A percentile compares a stretch with the other conserved stretches of the same genome.
Evolutionary conservation across 2,329 filamentous ascomycete genomes (phyloP).

Genomic region (Gaeumannomyces tritici): DNA sequence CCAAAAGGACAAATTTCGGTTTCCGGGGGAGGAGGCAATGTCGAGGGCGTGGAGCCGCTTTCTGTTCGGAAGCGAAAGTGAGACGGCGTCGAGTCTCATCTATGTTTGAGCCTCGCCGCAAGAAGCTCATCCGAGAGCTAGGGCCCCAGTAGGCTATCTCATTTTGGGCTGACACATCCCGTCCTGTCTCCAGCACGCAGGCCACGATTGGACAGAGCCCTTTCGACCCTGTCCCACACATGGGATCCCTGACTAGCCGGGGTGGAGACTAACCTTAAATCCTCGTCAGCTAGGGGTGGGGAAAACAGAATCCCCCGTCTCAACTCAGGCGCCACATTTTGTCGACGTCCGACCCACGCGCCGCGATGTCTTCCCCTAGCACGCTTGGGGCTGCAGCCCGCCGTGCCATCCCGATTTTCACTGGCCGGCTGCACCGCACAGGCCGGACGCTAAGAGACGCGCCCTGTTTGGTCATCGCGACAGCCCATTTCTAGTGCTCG

Average conservation of each 20-base stretch:
- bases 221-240: too few species aligned
- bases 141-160: background rate
- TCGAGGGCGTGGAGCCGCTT: background rate
- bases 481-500: too few species aligned
- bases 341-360: background rate
- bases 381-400: background rate
- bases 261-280: background rate
- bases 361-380: background rate
- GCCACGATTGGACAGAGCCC: background rate
- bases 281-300: background rate
- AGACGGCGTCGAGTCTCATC: slow-evolving; percentile 12
- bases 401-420: background rate
- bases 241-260: too few species aligned
- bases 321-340: background rate
- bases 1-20: background rate
- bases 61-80: slow-evolving; percentile 4
- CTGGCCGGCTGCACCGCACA: background rate
- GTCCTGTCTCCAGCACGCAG: background rate
- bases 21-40: too few species aligned
- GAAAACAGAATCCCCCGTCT: background rate
- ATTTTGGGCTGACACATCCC: background rate
- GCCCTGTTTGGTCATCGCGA: background rate
- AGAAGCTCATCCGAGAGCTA: slow-evolving; percentile 10
- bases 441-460: background rate
- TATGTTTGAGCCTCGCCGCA: slow-evolving; percentile 9